Conservation (phyloP, 1,139 yeast species). For the Candida sp. region DNA sequence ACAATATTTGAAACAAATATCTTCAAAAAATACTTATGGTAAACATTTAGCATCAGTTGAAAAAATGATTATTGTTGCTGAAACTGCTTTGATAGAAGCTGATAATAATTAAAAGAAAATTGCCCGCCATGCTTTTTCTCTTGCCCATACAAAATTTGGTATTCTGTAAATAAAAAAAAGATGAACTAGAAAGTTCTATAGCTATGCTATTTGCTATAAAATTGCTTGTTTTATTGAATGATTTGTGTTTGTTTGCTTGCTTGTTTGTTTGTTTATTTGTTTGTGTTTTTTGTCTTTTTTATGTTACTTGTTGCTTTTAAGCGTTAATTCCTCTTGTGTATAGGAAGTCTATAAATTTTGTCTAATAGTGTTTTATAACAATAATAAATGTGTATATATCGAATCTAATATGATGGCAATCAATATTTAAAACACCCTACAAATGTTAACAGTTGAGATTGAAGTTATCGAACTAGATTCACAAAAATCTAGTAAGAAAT, state of each 20-base stretch:
- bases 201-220: neutral
- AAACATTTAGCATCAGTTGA: slow-evolving; percentile 89
- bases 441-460: too few species aligned
- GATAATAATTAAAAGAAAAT: slow-evolving; percentile 14
- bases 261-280: neutral
- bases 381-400: slow-evolving; percentile 3
- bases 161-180: neutral
- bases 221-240: neutral
- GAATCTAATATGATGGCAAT: neutral
- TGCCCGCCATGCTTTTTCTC: neutral
- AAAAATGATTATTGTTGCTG: slow-evolving; percentile 61
- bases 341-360: slow-evolving; percentile 3
- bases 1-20: slow-evolving; percentile 58
- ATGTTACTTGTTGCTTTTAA: neutral
- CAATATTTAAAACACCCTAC: too few species aligned
- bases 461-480: neutral
- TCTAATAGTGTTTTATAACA: slow-evolving; percentile 2
- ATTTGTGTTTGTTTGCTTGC: neutral
- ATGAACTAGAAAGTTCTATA: neutral
- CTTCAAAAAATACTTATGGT: slow-evolving; percentile 57
- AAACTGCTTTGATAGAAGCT: slow-evolving; percentile 44
- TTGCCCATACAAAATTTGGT: neutral
- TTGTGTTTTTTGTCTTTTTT: neutral
- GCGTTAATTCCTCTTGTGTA: slow-evolving; percentile 3
- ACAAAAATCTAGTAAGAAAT: neutral